Evolutionary conservation across 1,284 basidiomycete species (phyloP).

Genomic region (Malassezia slooffiae): DNA sequence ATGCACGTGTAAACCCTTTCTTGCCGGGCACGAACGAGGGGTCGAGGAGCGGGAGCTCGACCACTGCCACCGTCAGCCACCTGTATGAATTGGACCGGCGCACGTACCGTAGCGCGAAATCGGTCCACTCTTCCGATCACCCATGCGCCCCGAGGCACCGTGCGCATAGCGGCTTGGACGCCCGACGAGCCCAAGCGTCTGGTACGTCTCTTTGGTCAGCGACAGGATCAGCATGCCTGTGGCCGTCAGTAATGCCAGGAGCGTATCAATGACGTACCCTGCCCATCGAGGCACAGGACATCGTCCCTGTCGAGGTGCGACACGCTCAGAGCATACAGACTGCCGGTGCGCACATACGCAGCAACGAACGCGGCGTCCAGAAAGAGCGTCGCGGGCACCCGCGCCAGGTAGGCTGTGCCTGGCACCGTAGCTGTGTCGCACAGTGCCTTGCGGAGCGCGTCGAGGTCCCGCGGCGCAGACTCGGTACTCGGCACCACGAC

Average conservation of each 20-base stretch:
- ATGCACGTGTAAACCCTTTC: conserved; percentile 33
- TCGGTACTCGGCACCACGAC: conserved; percentile 17
- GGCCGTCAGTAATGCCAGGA: too few relatives aligned
- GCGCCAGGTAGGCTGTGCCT: conserved; percentile 25
- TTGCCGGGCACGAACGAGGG: conserved; percentile 38
- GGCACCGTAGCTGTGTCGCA: too few relatives aligned
- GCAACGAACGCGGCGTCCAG: conserved; percentile 35
- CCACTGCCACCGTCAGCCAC: conserved; percentile 16
- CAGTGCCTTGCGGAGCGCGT: too few relatives aligned
- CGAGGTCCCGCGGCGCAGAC: too few relatives aligned
- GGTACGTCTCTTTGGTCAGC: conserved; percentile 40
- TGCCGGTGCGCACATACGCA: conserved; percentile 22
- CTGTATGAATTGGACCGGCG: neutral
- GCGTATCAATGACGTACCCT: too few relatives aligned
- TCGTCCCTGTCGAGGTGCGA: conserved; percentile 24
- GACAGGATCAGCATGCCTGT: conserved; percentile 34
- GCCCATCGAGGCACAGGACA: conserved; percentile 33
- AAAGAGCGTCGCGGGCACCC: conserved; percentile 29
- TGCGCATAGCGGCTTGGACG: conserved; percentile 30
- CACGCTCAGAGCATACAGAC: conserved; percentile 28
- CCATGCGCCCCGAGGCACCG: conserved; percentile 32
- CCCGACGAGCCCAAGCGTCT: conserved; percentile 37
- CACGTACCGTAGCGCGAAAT: conserved; percentile 23
- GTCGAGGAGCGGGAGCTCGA: conserved; percentile 28
- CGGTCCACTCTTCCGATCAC: conserved; percentile 30